Percentiles rank a stretch among this genome's conserved stretches.
These are phyloP conservation scores for Volvox reticuliferus DNA, from an alignment of 139 green algal species.

Conservation along the genomic window DNA sequence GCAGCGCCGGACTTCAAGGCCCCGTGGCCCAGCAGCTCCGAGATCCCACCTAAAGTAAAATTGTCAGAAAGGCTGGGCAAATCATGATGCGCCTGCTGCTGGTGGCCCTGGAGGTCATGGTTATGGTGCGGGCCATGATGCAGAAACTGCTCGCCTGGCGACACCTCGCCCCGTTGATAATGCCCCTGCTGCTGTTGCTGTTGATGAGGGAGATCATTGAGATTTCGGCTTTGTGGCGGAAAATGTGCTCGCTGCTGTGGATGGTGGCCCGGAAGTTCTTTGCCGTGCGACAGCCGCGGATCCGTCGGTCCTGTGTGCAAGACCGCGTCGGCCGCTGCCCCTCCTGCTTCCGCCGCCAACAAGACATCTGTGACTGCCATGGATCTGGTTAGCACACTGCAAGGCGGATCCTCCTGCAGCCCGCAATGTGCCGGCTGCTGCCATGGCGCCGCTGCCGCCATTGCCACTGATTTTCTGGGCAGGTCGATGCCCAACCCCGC, in stretches of 20 bases:
- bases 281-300: not conserved
- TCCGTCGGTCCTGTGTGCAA: not conserved
- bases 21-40: not conserved
- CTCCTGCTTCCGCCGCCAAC: not conserved
- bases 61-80: constrained; percentile 26
- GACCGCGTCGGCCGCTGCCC: not conserved
- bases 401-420: no score
- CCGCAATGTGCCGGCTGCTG: not conserved
- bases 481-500: no score
- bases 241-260: not conserved
- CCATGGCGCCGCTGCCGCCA: not conserved
- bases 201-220: not conserved
- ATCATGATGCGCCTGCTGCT: not conserved
- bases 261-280: not conserved
- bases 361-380: not conserved
- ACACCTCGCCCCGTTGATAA: not conserved
- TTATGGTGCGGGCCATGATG: not conserved
- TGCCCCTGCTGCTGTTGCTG: not conserved
- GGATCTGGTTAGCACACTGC: not conserved
- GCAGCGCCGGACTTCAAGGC: constrained; percentile 7
- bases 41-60: constrained; percentile 19
- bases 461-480: not conserved
- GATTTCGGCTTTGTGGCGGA: not conserved
- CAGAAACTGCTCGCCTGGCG: not conserved
- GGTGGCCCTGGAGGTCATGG: not conserved